Percentiles rank a stretch among this genome's conserved stretches.
Conservation (phyloP, 495 filamentous ascomycete species). For the Penicillium waksmanii region DNA sequence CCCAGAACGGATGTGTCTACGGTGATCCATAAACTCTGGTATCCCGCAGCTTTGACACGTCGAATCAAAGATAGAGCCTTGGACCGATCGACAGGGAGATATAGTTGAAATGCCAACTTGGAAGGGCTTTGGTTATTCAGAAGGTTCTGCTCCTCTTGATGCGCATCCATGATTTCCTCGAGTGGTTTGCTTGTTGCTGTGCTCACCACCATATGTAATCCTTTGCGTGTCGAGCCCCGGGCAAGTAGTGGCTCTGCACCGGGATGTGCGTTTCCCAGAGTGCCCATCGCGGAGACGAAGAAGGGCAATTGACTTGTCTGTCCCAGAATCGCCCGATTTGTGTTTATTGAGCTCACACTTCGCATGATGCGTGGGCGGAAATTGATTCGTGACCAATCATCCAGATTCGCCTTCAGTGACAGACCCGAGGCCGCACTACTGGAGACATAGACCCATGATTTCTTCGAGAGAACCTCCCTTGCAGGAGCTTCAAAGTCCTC, state of each 20-base stretch:
- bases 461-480: slow-evolving; percentile 23
- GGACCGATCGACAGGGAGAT: slow-evolving; percentile 22
- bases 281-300: slow-evolving; percentile 27
- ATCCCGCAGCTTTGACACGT: slow-evolving; percentile 24
- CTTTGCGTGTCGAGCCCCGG: slow-evolving; percentile 22
- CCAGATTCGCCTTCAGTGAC: slow-evolving; percentile 23
- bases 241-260: slow-evolving; percentile 24
- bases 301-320: slow-evolving; percentile 20
- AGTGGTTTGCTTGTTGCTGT: slow-evolving; percentile 23
- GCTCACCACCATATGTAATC: slow-evolving; percentile 24
- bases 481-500: slow-evolving; percentile 24
- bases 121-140: slow-evolving; percentile 19
- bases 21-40: slow-evolving; percentile 27
- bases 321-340: slow-evolving; percentile 19
- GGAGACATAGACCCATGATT: slow-evolving; percentile 28
- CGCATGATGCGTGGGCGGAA: slow-evolving; percentile 29
- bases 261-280: slow-evolving; percentile 19
- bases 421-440: slow-evolving; percentile 25
- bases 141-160: slow-evolving; percentile 16
- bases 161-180: slow-evolving; percentile 28
- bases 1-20: slow-evolving; percentile 26
- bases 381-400: slow-evolving; percentile 30
- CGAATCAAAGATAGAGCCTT: slow-evolving; percentile 21
- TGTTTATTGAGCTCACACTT: slow-evolving; percentile 23
- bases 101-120: slow-evolving; percentile 23